Evolutionary conservation across 169 alveolate genomes (phyloP).

Genomic region (Cryptosporidium felis): DNA sequence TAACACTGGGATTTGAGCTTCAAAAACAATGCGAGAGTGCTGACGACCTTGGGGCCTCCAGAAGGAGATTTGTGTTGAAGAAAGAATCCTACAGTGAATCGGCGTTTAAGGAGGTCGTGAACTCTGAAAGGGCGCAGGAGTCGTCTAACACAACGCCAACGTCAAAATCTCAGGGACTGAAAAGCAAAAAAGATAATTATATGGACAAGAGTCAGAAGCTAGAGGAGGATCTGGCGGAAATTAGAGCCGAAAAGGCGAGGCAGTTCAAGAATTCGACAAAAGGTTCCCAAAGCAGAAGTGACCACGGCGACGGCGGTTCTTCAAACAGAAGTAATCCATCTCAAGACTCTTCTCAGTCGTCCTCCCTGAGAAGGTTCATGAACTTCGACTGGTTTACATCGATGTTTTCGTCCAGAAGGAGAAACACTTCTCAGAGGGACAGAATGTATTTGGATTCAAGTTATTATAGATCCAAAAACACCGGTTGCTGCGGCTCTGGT

Average conservation of each 20-base stretch:
- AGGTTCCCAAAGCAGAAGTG: neutral
- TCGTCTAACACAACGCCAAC: too few relatives aligned
- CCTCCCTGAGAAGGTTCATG: slow-evolving; percentile 37
- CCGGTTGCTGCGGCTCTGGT: slow-evolving; percentile 56
- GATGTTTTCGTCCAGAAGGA: slow-evolving; percentile 60
- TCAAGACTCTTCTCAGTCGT: neutral
- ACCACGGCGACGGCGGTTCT: neutral
- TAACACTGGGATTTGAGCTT: slow-evolving; percentile 7
- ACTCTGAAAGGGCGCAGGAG: neutral
- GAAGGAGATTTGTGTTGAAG: neutral
- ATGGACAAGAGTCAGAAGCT: slow-evolving; percentile 13
- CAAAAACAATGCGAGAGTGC: neutral
- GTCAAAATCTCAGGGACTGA: slow-evolving; percentile 7
- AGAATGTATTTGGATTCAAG: slow-evolving; percentile 47
- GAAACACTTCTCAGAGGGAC: slow-evolving; percentile 26
- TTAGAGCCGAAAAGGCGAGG: slow-evolving; percentile 58
- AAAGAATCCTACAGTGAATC: slow-evolving; percentile 17
- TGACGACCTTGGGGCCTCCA: neutral
- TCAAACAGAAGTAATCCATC: neutral
- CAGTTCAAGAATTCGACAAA: slow-evolving; percentile 15
- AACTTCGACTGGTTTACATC: slow-evolving; percentile 67
- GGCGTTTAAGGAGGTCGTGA: slow-evolving; percentile 4
- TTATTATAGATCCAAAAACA: slow-evolving; percentile 57
- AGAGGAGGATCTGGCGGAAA: slow-evolving; percentile 56
- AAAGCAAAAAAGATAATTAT: slow-evolving; percentile 16